phyloP scores from a whole-genome alignment of 495 filamentous ascomycete species.

The Tuber calosporum region DNA sequence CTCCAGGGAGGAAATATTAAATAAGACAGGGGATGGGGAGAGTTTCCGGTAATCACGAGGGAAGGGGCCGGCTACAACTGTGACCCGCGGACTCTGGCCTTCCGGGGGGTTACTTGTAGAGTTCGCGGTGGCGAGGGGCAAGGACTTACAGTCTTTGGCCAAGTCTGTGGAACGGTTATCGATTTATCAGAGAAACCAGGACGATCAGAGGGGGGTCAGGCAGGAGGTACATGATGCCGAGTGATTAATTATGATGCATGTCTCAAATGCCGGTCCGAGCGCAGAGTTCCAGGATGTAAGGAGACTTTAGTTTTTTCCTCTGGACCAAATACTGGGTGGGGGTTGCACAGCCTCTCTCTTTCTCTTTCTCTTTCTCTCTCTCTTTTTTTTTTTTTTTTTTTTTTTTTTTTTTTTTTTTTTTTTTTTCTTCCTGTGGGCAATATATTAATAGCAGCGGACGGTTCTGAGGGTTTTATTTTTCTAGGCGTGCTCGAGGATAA shows the following conservation, averaged over 20 bases:
- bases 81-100: background rate
- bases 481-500: background rate
- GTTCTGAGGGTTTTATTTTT: background rate
- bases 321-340: background rate
- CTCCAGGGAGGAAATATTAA: background rate
- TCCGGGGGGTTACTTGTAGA: background rate
- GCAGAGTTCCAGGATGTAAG: background rate
- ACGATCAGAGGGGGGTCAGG: background rate
- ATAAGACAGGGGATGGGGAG: background rate
- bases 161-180: background rate
- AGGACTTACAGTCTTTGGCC: background rate
- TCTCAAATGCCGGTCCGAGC: background rate
- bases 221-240: background rate
- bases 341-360: background rate
- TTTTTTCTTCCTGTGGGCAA: background rate
- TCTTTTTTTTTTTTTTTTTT: background rate
- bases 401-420: background rate
- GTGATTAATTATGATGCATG: background rate
- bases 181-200: background rate
- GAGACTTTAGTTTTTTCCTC: background rate
- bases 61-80: background rate
- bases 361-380: background rate
- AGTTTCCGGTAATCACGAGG: background rate
- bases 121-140: background rate
- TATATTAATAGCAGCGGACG: conserved; percentile 1